phyloP scores from a whole-genome alignment of 164 flowering plant genomes.

The Vitis riparia region DNA sequence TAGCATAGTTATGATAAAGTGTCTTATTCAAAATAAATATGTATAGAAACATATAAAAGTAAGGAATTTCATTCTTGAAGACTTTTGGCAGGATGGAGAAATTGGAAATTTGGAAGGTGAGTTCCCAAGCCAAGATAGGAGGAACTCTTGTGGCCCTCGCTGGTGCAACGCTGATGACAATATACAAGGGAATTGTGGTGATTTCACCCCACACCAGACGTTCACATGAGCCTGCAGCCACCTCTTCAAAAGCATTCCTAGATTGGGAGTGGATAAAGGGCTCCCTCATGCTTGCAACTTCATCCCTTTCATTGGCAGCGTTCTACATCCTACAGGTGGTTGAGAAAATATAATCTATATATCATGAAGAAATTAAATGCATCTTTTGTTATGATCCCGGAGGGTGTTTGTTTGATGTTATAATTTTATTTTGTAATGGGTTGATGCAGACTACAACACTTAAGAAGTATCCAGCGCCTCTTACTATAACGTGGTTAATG shows the following conservation, averaged over 20 bases:
- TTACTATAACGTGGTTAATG: conserved; percentile 10
- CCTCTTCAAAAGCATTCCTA: background rate
- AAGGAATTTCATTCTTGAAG: too few relatives aligned
- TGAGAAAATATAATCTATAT: too few relatives aligned
- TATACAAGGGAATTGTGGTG: conserved; percentile 17
- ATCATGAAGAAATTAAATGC: too few relatives aligned
- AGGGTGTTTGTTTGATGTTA: too few relatives aligned
- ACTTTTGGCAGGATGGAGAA: conserved; percentile 19
- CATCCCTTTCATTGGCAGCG: conserved; percentile 14
- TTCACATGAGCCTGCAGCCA: background rate
- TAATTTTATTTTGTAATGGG: background rate
- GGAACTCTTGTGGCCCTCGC: conserved; percentile 26
- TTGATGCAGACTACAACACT: conserved; percentile 13
- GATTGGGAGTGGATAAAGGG: conserved; percentile 28
- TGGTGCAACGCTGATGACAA: conserved; percentile 27
- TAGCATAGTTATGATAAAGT: too few relatives aligned
- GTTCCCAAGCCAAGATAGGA: conserved; percentile 23
- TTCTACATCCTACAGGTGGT: conserved; percentile 26
- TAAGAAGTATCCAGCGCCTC: conserved; percentile 11
- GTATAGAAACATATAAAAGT: too few relatives aligned
- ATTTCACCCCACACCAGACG: conserved; percentile 4
- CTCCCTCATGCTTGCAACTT: conserved; percentile 15
- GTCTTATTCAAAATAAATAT: too few relatives aligned
- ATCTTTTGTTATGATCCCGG: too few relatives aligned
- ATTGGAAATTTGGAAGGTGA: conserved; percentile 12